Evolutionary conservation across 2,329 filamentous ascomycete species (phyloP).

Genomic region (Exophiala mesophila): DNA sequence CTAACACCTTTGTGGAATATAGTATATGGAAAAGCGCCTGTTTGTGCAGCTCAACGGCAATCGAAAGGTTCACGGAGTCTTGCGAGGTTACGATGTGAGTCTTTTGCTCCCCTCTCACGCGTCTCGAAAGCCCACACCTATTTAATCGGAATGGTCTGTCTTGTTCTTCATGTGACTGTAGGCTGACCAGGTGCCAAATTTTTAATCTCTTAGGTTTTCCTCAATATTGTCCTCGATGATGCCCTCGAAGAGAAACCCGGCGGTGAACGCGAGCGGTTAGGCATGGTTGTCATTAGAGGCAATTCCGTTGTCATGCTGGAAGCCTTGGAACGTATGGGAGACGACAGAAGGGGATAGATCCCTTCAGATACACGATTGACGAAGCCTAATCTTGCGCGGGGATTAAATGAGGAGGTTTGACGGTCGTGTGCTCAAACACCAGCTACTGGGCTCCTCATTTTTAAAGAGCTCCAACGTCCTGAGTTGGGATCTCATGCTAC

Average conservation of each 20-base stretch:
- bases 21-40: conserved; percentile 99
- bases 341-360: conserved; percentile 20
- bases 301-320: conserved; percentile 99
- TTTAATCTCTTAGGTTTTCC: conserved; percentile 75
- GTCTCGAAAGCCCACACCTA: not conserved
- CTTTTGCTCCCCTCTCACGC: not conserved
- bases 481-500: too few relatives aligned
- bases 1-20: conserved; percentile 12
- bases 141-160: too few relatives aligned
- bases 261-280: conserved; percentile 82
- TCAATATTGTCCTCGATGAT: conserved; percentile 97
- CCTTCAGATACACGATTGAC: too few relatives aligned
- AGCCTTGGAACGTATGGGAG: conserved; percentile 29
- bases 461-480: too few relatives aligned
- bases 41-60: conserved; percentile 98
- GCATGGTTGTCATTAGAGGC: conserved; percentile 95
- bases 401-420: too few relatives aligned
- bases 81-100: conserved; percentile 92
- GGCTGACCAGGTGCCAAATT: conserved; percentile 1
- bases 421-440: too few relatives aligned
- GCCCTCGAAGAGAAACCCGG: conserved; percentile 90
- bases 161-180: too few relatives aligned
- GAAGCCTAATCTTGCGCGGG: too few relatives aligned
- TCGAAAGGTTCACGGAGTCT: conserved; percentile 89
- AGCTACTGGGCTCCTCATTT: too few relatives aligned